Evolutionary conservation across 2,329 filamentous ascomycete species (phyloP).

Genomic region (Claviceps arundinis): DNA sequence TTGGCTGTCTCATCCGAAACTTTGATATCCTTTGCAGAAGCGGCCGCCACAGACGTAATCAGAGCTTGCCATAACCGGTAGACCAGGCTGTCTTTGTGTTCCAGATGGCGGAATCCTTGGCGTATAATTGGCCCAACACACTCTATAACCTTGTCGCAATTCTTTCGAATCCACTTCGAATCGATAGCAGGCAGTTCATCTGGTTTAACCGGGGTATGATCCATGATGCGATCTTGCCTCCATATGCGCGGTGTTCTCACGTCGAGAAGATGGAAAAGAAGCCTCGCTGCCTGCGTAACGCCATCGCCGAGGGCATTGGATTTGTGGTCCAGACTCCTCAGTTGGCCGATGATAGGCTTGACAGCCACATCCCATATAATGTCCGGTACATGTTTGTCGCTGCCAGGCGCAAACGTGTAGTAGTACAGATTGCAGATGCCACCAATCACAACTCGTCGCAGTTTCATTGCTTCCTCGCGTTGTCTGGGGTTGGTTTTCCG

Average conservation of each 20-base stretch:
- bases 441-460: constrained; percentile 45
- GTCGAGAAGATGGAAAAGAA: constrained; percentile 61
- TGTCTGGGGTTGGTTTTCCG: constrained; percentile 46
- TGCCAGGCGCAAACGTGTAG: constrained; percentile 63
- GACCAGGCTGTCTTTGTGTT: constrained; percentile 40
- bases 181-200: constrained; percentile 79
- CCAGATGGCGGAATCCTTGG: constrained; percentile 48
- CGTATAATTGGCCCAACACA: constrained; percentile 48
- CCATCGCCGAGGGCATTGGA: constrained; percentile 33
- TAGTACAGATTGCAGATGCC: constrained; percentile 74
- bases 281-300: constrained; percentile 45
- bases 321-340: constrained; percentile 30
- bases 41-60: constrained; percentile 48
- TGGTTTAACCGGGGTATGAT: constrained; percentile 42
- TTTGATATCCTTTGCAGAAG: constrained; percentile 77
- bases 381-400: constrained; percentile 53
- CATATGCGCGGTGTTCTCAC: constrained; percentile 47
- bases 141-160: constrained; percentile 50
- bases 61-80: constrained; percentile 48
- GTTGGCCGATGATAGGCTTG: constrained; percentile 44
- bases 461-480: constrained; percentile 33
- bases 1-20: constrained; percentile 70
- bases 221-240: constrained; percentile 59
- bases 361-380: constrained; percentile 69
- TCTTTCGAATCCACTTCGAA: constrained; percentile 73